Base-by-base conservation (phyloP, 2,329 filamentous ascomycete species). In the Tolypocladium amazonense region DNA sequence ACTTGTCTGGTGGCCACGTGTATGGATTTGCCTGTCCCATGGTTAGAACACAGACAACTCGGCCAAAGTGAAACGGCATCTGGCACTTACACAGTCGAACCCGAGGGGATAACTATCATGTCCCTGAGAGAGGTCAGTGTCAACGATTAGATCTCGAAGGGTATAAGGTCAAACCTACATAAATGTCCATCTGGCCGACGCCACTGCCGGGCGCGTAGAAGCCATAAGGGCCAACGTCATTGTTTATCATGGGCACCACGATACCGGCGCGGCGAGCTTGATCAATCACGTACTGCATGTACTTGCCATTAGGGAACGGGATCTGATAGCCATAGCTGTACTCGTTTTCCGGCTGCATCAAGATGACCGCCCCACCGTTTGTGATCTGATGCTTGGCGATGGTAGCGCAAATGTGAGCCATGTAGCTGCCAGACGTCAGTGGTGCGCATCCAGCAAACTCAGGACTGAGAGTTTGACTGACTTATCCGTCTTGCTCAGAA, bases 281-380 rank as follows among this genome's bases (percentile, higher is more conserved):
- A 38, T 90, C 78, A 54, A 87, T 82, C 7, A 92, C 84, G 63
- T 88, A 86, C 59, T 84, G 79, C 72, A 92, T 84, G 69, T 92
- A 94, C 0, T 80, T 76, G 0, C 80, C 77, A 65, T 90, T 85
- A 0, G 87, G 87, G 64, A 88, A 89, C 0, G 73, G 71, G 3
- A 81, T 74, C 2, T 75, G 75, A 4, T 75, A 72, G 1, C 77
- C 78, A 23, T 76, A 72, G 1, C 81, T 85, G 68, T 93, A 92
- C 70, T 94, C 90, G 63, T 94, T 95, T 70, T 95, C 90, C 0
- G 88, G 87, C 70, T 95, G 90, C 50, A 88, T 81, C 1, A 93
- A 75, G 61, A 95, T 90, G 9, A 95, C 80, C 0, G 89, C 89
- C 0, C 90, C 90, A 0, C 88, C 90, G 58, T 92, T 89, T 1